Percentiles rank a stretch among this genome's conserved stretches.
phyloP scores from a whole-genome alignment of 176 grass and related monocot genomes.

The Panicum miliaceum region DNA sequence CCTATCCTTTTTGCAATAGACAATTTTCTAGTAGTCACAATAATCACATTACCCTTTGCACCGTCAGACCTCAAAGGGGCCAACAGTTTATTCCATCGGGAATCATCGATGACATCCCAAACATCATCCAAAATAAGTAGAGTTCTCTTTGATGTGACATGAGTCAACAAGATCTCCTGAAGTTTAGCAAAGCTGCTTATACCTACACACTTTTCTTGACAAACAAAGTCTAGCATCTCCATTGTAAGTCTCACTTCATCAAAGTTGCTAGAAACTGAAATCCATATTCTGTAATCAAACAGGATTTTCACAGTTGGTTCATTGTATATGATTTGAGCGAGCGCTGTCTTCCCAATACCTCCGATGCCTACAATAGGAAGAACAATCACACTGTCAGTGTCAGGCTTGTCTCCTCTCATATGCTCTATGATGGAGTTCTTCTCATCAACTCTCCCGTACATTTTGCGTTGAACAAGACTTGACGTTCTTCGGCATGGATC shows the following conservation, averaged over 20 bases:
- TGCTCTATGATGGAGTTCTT: constrained; percentile 14
- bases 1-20: constrained; percentile 38
- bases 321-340: constrained; percentile 15
- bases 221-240: constrained; percentile 29
- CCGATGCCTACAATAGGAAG: constrained; percentile 38
- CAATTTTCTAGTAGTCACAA: constrained; percentile 31
- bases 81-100: constrained; percentile 10
- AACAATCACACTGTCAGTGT: background rate
- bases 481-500: background rate
- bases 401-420: background rate
- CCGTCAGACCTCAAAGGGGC: background rate
- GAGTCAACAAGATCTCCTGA: background rate
- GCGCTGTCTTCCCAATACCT: constrained; percentile 41
- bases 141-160: background rate
- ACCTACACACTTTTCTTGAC: background rate
- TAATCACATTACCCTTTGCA: constrained; percentile 8
- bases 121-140: constrained; percentile 51
- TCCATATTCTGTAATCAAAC: constrained; percentile 25
- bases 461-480: background rate
- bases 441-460: constrained; percentile 27
- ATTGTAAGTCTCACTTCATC: constrained; percentile 7
- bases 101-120: background rate
- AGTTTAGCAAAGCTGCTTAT: background rate
- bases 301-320: background rate
- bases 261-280: constrained; percentile 9